These are phyloP conservation scores for Epichloe typhina DNA, from an alignment of 2,329 filamentous ascomycete species.

Conservation along the genomic window DNA sequence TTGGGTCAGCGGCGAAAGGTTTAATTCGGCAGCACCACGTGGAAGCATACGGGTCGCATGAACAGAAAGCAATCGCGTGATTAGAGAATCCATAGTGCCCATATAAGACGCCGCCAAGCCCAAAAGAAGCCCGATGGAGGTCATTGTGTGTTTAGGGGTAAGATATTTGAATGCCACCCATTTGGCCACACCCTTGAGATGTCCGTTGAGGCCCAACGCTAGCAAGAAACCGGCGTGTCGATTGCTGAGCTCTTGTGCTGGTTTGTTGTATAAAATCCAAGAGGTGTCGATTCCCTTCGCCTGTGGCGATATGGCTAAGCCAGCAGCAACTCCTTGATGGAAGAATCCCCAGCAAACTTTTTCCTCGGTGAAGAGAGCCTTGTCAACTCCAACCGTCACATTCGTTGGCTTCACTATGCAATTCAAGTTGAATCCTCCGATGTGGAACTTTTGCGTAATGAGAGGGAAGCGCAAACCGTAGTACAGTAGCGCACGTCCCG, in stretches of 20 bases:
- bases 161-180: conserved; percentile 99
- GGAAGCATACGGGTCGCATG: conserved; percentile 94
- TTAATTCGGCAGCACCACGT: conserved; percentile 82
- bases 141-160: conserved; percentile 99
- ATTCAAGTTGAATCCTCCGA: conserved; percentile 81
- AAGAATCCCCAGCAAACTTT: conserved; percentile 99
- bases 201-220: conserved; percentile 83
- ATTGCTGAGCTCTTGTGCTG: conserved; percentile 72
- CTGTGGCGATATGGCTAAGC: conserved; percentile 76
- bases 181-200: conserved; percentile 86
- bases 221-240: conserved; percentile 91
- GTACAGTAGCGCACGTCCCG: conserved; percentile 76
- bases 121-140: conserved; percentile 85
- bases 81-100: conserved; percentile 93
- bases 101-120: conserved; percentile 88
- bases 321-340: conserved; percentile 88
- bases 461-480: conserved; percentile 80
- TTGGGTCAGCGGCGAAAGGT: conserved; percentile 83
- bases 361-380: conserved; percentile 77
- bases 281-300: conserved; percentile 94
- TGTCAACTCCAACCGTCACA: conserved; percentile 86
- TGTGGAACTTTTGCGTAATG: conserved; percentile 80
- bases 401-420: conserved; percentile 87
- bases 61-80: conserved; percentile 84
- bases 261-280: conserved; percentile 98